Conservation (phyloP, 345 rosid species). For the Eucalyptus urophylla region DNA sequence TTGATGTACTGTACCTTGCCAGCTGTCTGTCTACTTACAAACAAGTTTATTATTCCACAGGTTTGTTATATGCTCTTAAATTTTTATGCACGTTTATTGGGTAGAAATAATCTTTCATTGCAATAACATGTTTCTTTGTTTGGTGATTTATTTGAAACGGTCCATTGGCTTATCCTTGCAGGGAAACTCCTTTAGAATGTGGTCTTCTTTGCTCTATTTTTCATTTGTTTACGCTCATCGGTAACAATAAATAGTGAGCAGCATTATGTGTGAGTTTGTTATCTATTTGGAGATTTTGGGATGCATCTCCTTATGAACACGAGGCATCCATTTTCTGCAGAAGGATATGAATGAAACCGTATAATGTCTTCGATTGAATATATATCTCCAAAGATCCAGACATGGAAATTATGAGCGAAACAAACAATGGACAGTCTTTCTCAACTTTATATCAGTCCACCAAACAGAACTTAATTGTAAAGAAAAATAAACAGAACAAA, state of each 20-base stretch:
- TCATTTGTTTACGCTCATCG: neutral
- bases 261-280: neutral
- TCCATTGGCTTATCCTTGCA: neutral
- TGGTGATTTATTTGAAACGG: neutral
- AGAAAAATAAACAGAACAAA: neutral
- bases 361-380: neutral
- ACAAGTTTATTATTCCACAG: slow-evolving; percentile 92
- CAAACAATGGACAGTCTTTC: neutral
- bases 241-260: neutral
- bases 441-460: neutral
- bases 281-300: neutral
- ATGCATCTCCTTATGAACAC: neutral
- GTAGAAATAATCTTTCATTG: neutral
- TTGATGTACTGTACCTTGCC: slow-evolving; percentile 76
- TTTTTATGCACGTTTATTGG: neutral
- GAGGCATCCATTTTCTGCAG: neutral
- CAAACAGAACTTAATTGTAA: neutral
- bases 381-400: neutral
- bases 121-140: neutral
- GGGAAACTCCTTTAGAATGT: neutral
- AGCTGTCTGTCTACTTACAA: slow-evolving; percentile 80
- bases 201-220: neutral
- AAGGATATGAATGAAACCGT: neutral
- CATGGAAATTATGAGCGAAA: neutral
- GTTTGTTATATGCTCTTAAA: slow-evolving; percentile 9